Percentiles rank a stretch among this genome's conserved stretches.
Evolutionary conservation across 2,329 filamentous ascomycete genomes (phyloP).

Genomic region (Fusarium oxysporum): DNA sequence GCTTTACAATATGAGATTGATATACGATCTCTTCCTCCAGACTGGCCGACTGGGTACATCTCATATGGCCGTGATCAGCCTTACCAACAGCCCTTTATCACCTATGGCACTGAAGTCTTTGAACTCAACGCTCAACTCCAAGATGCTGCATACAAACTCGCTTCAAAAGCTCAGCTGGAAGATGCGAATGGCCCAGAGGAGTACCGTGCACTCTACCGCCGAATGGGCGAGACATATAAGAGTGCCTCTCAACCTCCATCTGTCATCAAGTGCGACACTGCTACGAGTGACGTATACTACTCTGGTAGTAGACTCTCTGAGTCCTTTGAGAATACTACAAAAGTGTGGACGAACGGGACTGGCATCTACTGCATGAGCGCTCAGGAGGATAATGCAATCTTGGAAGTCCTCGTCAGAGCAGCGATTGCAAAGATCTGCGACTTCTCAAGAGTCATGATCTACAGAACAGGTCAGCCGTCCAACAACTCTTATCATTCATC

Average conservation of each 20-base stretch:
- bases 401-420: conserved; percentile 73
- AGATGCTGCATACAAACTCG: conserved; percentile 63
- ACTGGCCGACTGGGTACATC: conserved; percentile 76
- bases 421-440: conserved; percentile 69
- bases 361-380: conserved; percentile 77
- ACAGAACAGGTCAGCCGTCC: conserved; percentile 64
- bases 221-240: conserved; percentile 53
- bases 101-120: conserved; percentile 78
- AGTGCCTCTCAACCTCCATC: conserved; percentile 61
- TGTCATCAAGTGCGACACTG: conserved; percentile 73
- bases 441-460: conserved; percentile 74
- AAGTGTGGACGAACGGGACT: conserved; percentile 73
- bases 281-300: conserved; percentile 80
- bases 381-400: conserved; percentile 78
- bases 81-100: conserved; percentile 65
- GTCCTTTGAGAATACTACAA: conserved; percentile 74
- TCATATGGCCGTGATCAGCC: conserved; percentile 69
- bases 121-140: conserved; percentile 72
- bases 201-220: conserved; percentile 67
- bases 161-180: conserved; percentile 62
- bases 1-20: conserved; percentile 83
- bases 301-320: conserved; percentile 69
- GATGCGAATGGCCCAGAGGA: conserved; percentile 61
- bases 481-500: fast-evolving
- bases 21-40: conserved; percentile 72